Percentiles rank a stretch among this genome's conserved stretches.
These are phyloP conservation scores for Kuraishia cidri DNA, from an alignment of 805 yeast species.

Conservation along the genomic window DNA sequence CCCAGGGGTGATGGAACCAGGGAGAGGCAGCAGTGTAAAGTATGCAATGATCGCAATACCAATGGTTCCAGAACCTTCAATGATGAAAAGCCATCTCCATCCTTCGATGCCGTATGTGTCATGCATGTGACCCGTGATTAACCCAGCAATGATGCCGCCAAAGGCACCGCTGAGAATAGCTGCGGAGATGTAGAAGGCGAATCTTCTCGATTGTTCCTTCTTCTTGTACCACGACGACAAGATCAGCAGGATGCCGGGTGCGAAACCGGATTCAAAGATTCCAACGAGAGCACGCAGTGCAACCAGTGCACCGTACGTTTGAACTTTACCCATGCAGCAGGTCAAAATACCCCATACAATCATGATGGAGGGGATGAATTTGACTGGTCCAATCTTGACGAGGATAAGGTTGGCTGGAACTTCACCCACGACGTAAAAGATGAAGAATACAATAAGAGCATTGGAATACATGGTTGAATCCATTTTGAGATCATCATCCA, in stretches of 20 bases:
- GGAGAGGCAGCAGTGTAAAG: constrained; percentile 18
- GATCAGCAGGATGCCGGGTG: constrained; percentile 29
- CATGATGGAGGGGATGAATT: constrained; percentile 23
- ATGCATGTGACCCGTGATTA: constrained; percentile 42
- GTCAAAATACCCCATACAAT: constrained; percentile 27
- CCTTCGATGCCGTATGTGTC: constrained; percentile 37
- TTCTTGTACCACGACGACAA: constrained; percentile 28
- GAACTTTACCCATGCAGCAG: constrained; percentile 23
- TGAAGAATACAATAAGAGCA: constrained; percentile 29
- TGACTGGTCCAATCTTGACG: constrained; percentile 26
- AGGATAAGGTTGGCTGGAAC: constrained; percentile 24
- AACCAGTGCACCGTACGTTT: constrained; percentile 14
- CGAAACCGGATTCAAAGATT: constrained; percentile 30
- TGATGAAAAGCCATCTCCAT: constrained; percentile 47
- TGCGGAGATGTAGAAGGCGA: constrained; percentile 26
- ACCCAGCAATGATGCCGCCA: constrained; percentile 36
- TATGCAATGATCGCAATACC: constrained; percentile 38
- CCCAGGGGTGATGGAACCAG: constrained; percentile 15
- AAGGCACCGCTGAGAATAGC: constrained; percentile 24
- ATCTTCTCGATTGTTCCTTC: constrained; percentile 25
- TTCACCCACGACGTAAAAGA: constrained; percentile 31
- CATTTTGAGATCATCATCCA: constrained; percentile 31
- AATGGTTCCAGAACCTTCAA: constrained; percentile 37
- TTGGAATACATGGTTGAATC: constrained; percentile 28
- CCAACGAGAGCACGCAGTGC: constrained; percentile 28